Percentiles rank a stretch among this genome's conserved stretches.
Conservation (phyloP, 768 basidiomycete species). For the Calocybe cyanea region DNA sequence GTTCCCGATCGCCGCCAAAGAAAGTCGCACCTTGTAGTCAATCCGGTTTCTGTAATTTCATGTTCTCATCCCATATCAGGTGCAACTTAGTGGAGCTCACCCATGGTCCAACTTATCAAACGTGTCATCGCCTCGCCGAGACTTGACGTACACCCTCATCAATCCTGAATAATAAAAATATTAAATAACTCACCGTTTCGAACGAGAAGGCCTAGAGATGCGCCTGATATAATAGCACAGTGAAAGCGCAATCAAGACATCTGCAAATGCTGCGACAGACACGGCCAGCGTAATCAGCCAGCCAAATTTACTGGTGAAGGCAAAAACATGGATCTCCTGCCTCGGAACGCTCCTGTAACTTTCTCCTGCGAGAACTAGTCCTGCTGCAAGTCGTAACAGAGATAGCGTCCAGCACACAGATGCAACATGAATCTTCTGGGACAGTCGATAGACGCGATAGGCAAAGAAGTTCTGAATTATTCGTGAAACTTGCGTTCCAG, state of each 20-base stretch:
- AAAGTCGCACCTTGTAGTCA: slow-evolving; percentile 16
- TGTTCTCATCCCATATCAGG: not conserved
- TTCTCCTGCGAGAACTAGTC: slow-evolving; percentile 16
- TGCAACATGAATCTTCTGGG: slow-evolving; percentile 11
- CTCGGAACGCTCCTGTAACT: slow-evolving; percentile 20
- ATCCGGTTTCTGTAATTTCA: too few species aligned
- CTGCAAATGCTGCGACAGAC: slow-evolving; percentile 18
- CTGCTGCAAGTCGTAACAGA: slow-evolving; percentile 16
- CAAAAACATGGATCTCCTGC: slow-evolving; percentile 18
- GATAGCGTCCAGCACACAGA: slow-evolving; percentile 16
- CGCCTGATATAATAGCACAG: slow-evolving; percentile 19
- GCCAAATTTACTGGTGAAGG: slow-evolving; percentile 14
- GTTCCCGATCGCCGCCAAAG: too few species aligned
- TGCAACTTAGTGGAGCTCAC: slow-evolving; percentile 11
- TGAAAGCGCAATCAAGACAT: slow-evolving; percentile 20
- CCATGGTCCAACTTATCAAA: slow-evolving; percentile 21
- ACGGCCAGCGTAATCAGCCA: slow-evolving; percentile 23
- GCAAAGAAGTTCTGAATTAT: slow-evolving; percentile 19
- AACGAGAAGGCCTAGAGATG: slow-evolving; percentile 4
- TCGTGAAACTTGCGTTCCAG: not conserved
- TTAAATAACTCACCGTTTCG: slow-evolving; percentile 7
- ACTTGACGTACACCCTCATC: not conserved
- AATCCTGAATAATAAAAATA: slow-evolving; percentile 7
- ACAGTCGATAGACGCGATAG: slow-evolving; percentile 21
- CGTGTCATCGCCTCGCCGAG: slow-evolving; percentile 15